A percentile compares a stretch with the other conserved stretches of the same genome.
These are phyloP conservation scores for Claviceps sp. DNA, from an alignment of 2,329 filamentous ascomycete species.

Conservation along the genomic window DNA sequence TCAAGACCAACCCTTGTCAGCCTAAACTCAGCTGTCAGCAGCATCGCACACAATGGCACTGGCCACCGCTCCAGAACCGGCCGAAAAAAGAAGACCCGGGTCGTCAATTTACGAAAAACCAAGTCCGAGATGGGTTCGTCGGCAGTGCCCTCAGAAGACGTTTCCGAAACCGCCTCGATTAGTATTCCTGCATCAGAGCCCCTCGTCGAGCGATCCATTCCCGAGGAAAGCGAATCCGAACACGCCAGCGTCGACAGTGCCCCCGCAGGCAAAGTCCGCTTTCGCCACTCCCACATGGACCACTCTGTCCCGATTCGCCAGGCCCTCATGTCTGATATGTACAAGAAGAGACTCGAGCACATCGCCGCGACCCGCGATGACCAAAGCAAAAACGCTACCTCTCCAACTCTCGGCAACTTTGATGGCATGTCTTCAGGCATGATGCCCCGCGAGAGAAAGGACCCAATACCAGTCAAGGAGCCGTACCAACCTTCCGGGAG, in stretches of 20 bases:
- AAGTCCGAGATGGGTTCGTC: conserved; percentile 40
- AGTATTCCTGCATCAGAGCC: conserved; percentile 49
- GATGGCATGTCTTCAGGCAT: conserved; percentile 11
- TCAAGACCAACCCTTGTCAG: conserved; percentile 55
- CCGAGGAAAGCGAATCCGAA: conserved; percentile 46
- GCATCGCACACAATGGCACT: conserved; percentile 49
- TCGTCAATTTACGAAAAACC: conserved; percentile 65
- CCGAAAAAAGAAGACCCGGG: conserved; percentile 70
- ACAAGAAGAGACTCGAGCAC: conserved; percentile 13
- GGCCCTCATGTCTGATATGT: conserved; percentile 13
- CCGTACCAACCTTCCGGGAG: conserved; percentile 13
- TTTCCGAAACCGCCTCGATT: conserved; percentile 41
- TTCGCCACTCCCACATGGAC: conserved; percentile 15
- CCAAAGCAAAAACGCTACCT: conserved; percentile 9
- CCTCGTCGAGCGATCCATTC: conserved; percentile 39
- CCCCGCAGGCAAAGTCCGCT: conserved; percentile 28
- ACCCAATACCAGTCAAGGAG: conserved; percentile 16
- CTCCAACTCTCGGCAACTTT: background rate
- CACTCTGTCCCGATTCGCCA: conserved; percentile 8
- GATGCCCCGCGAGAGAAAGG: conserved; percentile 16
- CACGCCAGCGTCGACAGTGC: conserved; percentile 14
- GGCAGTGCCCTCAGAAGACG: conserved; percentile 31
- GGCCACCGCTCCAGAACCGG: conserved; percentile 46
- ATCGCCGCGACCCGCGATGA: conserved; percentile 10
- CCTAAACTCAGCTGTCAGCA: conserved; percentile 45